Evolutionary conservation across 768 basidiomycete genomes (phyloP), one percentile per base, ranked within the genome.

Genomic region (button mushroom (Agaricus bisporus)): DNA sequence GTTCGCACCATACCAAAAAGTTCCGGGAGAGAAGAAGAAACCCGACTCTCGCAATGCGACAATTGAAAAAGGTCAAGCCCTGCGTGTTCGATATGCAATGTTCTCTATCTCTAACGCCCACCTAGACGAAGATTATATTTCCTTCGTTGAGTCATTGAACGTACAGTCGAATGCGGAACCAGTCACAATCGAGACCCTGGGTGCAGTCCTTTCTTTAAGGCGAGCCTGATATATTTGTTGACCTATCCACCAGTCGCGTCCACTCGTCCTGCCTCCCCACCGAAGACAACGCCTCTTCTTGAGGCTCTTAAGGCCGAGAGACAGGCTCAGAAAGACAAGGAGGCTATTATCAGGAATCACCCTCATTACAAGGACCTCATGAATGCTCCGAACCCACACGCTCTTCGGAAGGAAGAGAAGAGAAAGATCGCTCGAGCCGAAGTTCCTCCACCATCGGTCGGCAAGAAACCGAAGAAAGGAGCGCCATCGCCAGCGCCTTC

Each of bases 301-400:
- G 95, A 95, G 64, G 91, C 94, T 1, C 83, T 98, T 58, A 91
- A 92, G 59, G 88, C 90, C 0, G 87, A 91, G 66, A 88, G 86
- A 63, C 76, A 77, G 5, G 79, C 81, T 0, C 79, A 82, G 61
- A 85, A 79, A 61, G 89, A 88, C 64, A 90, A 83, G 62, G 84
- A 86, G 60, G 71, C 81, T 26, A 88, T 85, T 54, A 70, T 83
- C 29, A 81, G 85, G 37, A 86, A 82, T 52, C 86, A 90, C 37
- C 78, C 81, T 0, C 88, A 87, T 63, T 85, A 86, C 69, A 84
- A 83, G 63, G 82, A 82, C 36, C 65, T 67, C 46, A 59, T 64
- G 5, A 63, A 63, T 41, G 64, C 63, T 3, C 60, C 64, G 1
- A 46, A 63, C 10, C 20, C 52, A 8, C 25, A 45, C 28, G 46